These are phyloP conservation scores for Pseudomassariella vexata DNA, from an alignment of 2,329 filamentous ascomycete species.

Conservation along the genomic window DNA sequence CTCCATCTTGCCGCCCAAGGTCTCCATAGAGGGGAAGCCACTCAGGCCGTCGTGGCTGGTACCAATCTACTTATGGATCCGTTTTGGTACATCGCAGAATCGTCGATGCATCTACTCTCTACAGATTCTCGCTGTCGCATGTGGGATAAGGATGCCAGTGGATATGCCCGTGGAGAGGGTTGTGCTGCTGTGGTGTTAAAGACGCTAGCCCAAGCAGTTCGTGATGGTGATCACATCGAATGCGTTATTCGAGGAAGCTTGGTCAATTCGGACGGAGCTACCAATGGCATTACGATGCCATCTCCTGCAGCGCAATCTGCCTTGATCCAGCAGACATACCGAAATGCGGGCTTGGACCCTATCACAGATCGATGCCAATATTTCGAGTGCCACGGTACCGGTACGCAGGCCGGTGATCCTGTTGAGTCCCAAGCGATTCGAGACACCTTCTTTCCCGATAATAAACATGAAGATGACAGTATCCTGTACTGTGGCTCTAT, in stretches of 20 bases:
- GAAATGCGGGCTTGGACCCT: constrained; percentile 19
- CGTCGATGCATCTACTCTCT: constrained; percentile 16
- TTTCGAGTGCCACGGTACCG: constrained; percentile 17
- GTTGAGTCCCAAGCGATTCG: constrained; percentile 15
- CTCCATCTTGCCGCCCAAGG: constrained; percentile 20
- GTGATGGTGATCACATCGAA: constrained; percentile 29
- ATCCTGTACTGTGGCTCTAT: constrained; percentile 6
- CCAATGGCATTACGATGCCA: constrained; percentile 39
- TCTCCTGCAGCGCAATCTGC: constrained; percentile 25
- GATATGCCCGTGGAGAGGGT: constrained; percentile 43
- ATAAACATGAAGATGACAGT: neutral
- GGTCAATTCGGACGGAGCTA: constrained; percentile 33
- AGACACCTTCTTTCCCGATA: constrained; percentile 3
- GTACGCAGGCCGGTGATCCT: constrained; percentile 11
- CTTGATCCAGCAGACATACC: constrained; percentile 24
- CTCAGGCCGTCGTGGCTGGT: constrained; percentile 2
- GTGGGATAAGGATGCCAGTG: constrained; percentile 33
- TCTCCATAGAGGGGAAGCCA: constrained; percentile 14
- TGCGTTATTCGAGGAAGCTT: constrained; percentile 29
- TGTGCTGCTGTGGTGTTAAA: constrained; percentile 36
- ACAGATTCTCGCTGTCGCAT: constrained; percentile 18
- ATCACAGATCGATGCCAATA: constrained; percentile 11
- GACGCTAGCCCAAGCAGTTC: constrained; percentile 32
- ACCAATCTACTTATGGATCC: constrained; percentile 6
- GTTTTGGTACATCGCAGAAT: constrained; percentile 1